Evolutionary conservation across 2,329 filamentous ascomycete species (phyloP), one percentile per base, ranked within the genome.

Genomic region (Stemphylium lycopersici): DNA sequence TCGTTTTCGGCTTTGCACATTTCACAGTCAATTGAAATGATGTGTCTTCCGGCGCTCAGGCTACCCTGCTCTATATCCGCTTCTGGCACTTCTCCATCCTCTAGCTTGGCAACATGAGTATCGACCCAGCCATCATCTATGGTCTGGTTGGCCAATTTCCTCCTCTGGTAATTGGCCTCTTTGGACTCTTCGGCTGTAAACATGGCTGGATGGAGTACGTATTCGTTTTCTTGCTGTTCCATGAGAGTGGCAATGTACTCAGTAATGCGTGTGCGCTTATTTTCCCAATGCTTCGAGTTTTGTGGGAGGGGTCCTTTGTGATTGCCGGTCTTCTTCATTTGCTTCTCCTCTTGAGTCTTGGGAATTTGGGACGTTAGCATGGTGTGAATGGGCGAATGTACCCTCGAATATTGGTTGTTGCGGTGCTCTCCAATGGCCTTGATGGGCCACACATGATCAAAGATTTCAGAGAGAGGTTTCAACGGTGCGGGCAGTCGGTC

Each of bases 11-110:
- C 96, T 77, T 91, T 87, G 73, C 93, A 96, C 95, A 99, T 99
- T 76, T 99, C 95, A 76, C 95, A 99, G 73, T 99, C 95, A 49
- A 99, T 81, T 1, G 91, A 89, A 43, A 96, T 79, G 10, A 97
- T 79, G 33, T 88, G 84, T 58, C 91, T 86, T 32, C 93, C 95
- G 26, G 86, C 90, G 0, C 91, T 96, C 53, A 96, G 79, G 73
- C 91, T 93, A 50, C 92, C 93, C 63, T 87, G 79, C 74, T 96
- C 82, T 54, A 96, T 86, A 48, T 92, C 85, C 4, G 77, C 74
- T 45, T 92, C 89, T 2, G 88, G 85, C 6, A 89, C 82, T 43
- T 84, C 76, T 3, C 87, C 90, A 29, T 91, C 88, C 41, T 87
- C 84, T 6, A 91, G 77, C 37, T 76, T 81, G 36, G 84, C 78